Conservation (phyloP, 2,329 filamentous ascomycete genomes). For the Cladosporium sp. region DNA sequence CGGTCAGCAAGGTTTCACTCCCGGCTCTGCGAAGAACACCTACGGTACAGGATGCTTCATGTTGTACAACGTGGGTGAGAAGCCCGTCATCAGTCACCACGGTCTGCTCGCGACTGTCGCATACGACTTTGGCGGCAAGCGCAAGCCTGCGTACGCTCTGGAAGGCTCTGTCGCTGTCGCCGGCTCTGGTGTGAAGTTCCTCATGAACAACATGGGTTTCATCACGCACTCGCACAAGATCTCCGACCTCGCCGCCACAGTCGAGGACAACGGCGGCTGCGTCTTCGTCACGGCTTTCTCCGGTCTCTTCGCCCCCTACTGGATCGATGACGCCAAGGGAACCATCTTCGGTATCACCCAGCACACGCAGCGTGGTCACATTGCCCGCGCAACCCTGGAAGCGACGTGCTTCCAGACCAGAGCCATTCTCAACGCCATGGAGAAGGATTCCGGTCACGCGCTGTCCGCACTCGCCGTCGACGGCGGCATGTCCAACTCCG, state of each 20-base stretch:
- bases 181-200: constrained; percentile 51
- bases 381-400: constrained; percentile 78
- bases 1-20: constrained; percentile 62
- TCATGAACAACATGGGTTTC: constrained; percentile 54
- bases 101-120: constrained; percentile 78
- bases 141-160: constrained; percentile 61
- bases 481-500: constrained; percentile 78
- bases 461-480: constrained; percentile 71
- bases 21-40: constrained; percentile 78
- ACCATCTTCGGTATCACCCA: constrained; percentile 83
- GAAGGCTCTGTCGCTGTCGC: constrained; percentile 77
- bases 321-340: constrained; percentile 88
- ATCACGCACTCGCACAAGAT: constrained; percentile 59
- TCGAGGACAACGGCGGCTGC: constrained; percentile 73
- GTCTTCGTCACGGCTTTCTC: constrained; percentile 86
- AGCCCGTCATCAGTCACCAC: constrained; percentile 73
- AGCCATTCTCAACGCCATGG: constrained; percentile 86
- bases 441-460: constrained; percentile 68
- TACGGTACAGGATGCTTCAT: constrained; percentile 84
- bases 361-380: constrained; percentile 73
- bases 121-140: constrained; percentile 61
- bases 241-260: constrained; percentile 56
- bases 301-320: constrained; percentile 86
- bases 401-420: constrained; percentile 85
- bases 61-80: constrained; percentile 74